Base-by-base conservation (phyloP, 495 filamentous ascomycete genomes). In the Lepraria neglecta region DNA sequence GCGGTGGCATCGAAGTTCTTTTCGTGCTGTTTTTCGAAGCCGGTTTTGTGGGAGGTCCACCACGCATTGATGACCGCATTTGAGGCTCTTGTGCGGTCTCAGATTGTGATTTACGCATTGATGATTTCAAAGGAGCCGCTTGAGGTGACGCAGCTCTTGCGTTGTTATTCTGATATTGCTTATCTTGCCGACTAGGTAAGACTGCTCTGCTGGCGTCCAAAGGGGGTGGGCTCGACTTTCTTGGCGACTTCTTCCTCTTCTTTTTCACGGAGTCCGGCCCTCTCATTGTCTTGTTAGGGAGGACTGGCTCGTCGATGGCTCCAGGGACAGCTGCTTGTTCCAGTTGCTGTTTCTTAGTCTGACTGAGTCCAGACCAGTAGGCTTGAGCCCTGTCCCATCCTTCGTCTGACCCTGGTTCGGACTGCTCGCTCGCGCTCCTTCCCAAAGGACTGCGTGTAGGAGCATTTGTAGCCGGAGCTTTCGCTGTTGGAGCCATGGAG, bases 361-460 rank as follows among this genome's bases (percentile, higher is more conserved):
- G 75, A 40, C 76, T 82, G n/a, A 89, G 72, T 43, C 78, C 78
- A 46, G 76, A 80, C 87, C 84, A 88, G 65, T 83, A 87, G 4
- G 78, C 75, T 67, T 85, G 86, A 19, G 81, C 79, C 59, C 72
- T 72, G 43, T 84, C 78, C 86, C 84, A 87, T 43, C 82, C 83
- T 65, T 78, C 73, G 53, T 75, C 71, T 15, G 69, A 48, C 19
- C 56, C 65, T 59, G 63, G 68, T 44, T 71, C 67, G 24, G 57
- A 64, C 55, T 51, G 31, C 45, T 69, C 65, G 44, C 54, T 60
- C 45, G 59, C 63, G 50, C 56, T 60, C 28, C 52, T 50, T 31
- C 42, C 33, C 35, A 55, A 35, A 38, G 61, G 19, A 31, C 38
- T 55, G n/a, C 50, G 58, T 54, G 48, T 44, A 54, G 31, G 31